Evolutionary conservation across 768 basidiomycete species (phyloP).

Genomic region (Suillus lakei): DNA sequence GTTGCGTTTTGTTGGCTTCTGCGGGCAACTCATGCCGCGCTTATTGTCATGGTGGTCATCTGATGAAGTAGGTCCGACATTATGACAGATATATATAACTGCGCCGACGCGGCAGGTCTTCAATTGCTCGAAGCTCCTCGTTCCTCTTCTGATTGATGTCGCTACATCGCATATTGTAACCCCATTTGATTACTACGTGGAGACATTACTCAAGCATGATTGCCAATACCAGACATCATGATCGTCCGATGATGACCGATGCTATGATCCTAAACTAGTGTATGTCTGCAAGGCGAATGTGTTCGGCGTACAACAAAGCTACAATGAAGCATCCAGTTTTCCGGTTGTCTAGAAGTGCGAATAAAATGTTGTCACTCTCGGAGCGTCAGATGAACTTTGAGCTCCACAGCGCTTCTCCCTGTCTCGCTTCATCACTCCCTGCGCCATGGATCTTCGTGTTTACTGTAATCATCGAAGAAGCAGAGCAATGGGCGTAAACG

Average conservation of each 20-base stretch:
- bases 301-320: neutral
- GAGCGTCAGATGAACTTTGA: conserved; percentile 50
- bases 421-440: conserved; percentile 54
- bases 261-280: neutral
- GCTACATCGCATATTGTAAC: neutral
- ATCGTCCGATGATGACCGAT: neutral
- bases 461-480: conserved; percentile 34
- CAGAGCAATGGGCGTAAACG: neutral
- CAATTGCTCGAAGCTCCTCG: neutral
- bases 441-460: conserved; percentile 51
- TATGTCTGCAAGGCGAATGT: neutral
- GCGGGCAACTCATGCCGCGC: neutral
- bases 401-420: conserved; percentile 56
- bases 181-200: neutral
- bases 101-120: neutral
- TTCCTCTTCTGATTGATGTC: neutral
- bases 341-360: neutral
- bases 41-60: neutral
- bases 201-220: neutral
- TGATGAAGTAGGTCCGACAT: neutral
- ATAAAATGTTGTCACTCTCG: neutral
- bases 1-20: neutral
- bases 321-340: neutral
- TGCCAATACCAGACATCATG: neutral
- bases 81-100: neutral